These are phyloP conservation scores for Lentinula sp. DNA, from an alignment of 768 basidiomycete genomes.

Conservation along the genomic window DNA sequence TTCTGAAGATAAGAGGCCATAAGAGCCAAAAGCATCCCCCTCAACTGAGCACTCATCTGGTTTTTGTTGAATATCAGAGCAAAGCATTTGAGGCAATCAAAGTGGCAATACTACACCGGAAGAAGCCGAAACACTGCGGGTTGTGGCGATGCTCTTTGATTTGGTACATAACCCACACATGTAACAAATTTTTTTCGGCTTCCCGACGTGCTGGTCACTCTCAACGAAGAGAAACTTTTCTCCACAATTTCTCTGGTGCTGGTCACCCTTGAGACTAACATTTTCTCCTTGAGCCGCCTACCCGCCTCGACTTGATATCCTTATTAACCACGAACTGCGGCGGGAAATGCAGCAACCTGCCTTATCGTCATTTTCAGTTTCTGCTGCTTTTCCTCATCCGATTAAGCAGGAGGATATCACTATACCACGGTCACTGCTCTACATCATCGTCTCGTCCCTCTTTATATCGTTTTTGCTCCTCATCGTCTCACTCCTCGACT, in stretches of 20 bases:
- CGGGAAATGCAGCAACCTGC: slow-evolving; percentile 5
- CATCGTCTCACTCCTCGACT: slow-evolving; percentile 25
- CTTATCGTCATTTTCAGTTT: background rate
- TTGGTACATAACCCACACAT: background rate
- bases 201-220: slow-evolving; percentile 22
- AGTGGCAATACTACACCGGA: background rate
- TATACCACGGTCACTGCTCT: slow-evolving; percentile 21
- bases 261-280: slow-evolving; percentile 15
- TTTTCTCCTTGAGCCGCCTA: slow-evolving; percentile 5
- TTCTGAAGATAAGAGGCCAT: too few relatives aligned
- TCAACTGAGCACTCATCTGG: too few relatives aligned
- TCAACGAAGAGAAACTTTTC: slow-evolving; percentile 7
- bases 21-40: too few relatives aligned
- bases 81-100: background rate
- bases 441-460: slow-evolving; percentile 21
- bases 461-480: slow-evolving; percentile 18
- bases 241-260: slow-evolving; percentile 17
- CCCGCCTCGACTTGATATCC: background rate
- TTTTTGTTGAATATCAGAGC: background rate
- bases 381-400: slow-evolving; percentile 3
- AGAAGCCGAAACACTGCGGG: background rate
- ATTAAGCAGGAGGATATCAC: slow-evolving; percentile 5
- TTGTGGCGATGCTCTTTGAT: background rate
- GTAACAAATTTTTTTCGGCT: background rate
- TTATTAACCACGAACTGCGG: background rate